phyloP scores from a whole-genome alignment of 2,329 filamentous ascomycete genomes.

The Hymenoscyphus salicellus region DNA sequence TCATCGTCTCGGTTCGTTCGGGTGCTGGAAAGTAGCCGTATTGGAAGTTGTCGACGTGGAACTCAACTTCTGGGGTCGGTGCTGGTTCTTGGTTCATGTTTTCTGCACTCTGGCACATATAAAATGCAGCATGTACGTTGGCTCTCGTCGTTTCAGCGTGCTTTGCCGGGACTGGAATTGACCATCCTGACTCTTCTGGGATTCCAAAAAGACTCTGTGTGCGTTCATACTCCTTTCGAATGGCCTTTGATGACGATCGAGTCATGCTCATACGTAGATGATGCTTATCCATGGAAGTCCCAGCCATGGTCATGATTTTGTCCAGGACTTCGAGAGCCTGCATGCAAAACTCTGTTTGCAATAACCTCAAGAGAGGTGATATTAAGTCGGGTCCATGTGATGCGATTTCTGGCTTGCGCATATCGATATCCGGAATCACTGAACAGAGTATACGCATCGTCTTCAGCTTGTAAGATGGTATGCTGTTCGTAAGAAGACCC shows the following conservation, averaged over 20 bases:
- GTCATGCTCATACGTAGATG: conserved; percentile 99
- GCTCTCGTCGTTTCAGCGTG: conserved; percentile 82
- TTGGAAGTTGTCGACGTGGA: conserved; percentile 80
- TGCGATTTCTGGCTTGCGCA: conserved; percentile 85
- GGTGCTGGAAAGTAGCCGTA: conserved; percentile 61
- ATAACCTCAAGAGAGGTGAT: conserved; percentile 79
- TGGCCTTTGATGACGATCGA: conserved; percentile 75
- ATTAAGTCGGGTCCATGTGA: conserved; percentile 92
- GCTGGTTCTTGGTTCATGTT: conserved; percentile 57
- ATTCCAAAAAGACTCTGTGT: conserved; percentile 96
- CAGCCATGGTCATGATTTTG: conserved; percentile 91
- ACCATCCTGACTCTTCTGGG: conserved; percentile 93
- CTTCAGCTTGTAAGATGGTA: conserved; percentile 86
- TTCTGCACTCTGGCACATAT: conserved; percentile 75
- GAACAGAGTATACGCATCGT: conserved; percentile 86
- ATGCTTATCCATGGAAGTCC: conserved; percentile 87
- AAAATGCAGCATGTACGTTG: conserved; percentile 95
- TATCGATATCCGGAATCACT: conserved; percentile 85
- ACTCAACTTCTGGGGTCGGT: conserved; percentile 81
- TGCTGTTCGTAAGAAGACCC: conserved; percentile 83
- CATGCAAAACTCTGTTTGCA: conserved; percentile 92
- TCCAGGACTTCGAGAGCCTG: conserved; percentile 89
- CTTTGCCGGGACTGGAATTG: conserved; percentile 85
- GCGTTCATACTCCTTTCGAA: conserved; percentile 90
- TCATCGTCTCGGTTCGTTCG: conserved; percentile 79